Base-by-base conservation (phyloP, 805 yeast species). In the Clavispora vitiphila region DNA sequence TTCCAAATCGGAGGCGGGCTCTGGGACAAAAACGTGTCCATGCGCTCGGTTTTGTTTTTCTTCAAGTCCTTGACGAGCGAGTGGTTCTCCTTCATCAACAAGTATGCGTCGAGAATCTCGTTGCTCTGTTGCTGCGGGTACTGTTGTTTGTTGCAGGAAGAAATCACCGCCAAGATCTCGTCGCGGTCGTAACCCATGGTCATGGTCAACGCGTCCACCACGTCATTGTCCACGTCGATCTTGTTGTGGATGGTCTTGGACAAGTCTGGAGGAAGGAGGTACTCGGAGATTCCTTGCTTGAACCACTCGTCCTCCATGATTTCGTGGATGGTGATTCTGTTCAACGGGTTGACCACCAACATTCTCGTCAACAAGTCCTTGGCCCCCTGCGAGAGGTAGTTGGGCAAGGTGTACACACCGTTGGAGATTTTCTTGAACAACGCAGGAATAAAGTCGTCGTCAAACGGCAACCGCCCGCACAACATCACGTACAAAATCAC, bases 251-350 rank as follows among this genome's bases (percentile, higher is more conserved):
- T 62, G 40, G 55, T 65, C 51, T 58, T 61, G 42, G 61, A 60
- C 53, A 51, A 60, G 47, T 72, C 78, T 30, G 76, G 76, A 5
- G 93, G 87, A 41, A 82, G 67, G 47, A 90, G 73, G 57, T 88
- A 87, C 24, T 83, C 88, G 23, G 91, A 86, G 49, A 91, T 77
- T 41, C 78, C 88, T 9, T 78, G 78, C 51, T 79, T 81, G 65
- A 90, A 90, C 98, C 98, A 90, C 49, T 86, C 90, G 60, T 91
- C 96, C 57, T 88, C 84, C 83, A 89, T 81, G 35, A 91, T 87
- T 60, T 87, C 96, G 56, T 81, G 87, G 36, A 91, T 87, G 10
- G 96, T 89, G 47, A 91, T 90, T 68, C 98, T 80, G 60, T 89
- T 88, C 58, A 90, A 71, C 26, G 98, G 97, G 59, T 90, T 89